phyloP scores from a whole-genome alignment of 441 rosid species.

The Hypseocharis bilobata region DNA sequence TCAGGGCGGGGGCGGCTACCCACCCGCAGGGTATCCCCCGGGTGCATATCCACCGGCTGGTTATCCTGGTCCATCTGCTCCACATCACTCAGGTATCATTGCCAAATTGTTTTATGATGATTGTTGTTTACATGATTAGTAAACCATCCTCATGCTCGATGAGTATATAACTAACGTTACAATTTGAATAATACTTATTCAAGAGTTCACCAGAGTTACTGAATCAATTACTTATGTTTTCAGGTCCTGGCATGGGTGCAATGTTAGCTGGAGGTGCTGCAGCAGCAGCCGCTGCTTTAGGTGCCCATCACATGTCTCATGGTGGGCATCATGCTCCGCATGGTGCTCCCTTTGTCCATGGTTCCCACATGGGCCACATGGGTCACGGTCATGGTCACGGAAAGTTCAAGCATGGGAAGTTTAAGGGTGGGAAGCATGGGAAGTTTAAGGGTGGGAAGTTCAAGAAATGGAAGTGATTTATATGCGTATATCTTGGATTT shows the following conservation, averaged over 20 bases:
- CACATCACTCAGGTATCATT: slow-evolving; percentile 18
- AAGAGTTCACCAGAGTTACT: no score
- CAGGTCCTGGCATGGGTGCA: slow-evolving; percentile 16
- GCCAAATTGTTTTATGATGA: background rate
- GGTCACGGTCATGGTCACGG: slow-evolving; percentile 19
- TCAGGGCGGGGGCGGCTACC: slow-evolving; percentile 17
- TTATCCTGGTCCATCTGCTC: slow-evolving; percentile 19
- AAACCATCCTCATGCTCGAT: no score
- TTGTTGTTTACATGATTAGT: background rate
- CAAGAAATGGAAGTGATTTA: slow-evolving; percentile 18
- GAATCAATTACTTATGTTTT: no score
- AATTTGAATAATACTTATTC: background rate
- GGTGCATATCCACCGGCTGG: slow-evolving; percentile 18
- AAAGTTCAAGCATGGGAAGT: slow-evolving; percentile 22
- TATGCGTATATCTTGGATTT: background rate
- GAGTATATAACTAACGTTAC: no score
- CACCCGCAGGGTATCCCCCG: background rate
- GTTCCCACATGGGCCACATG: slow-evolving; percentile 7
- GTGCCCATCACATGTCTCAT: slow-evolving; percentile 16
- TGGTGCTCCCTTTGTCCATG: slow-evolving; percentile 9
- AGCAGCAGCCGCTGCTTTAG: slow-evolving; percentile 23
- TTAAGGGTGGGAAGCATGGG: slow-evolving; percentile 14
- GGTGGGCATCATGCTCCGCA: slow-evolving; percentile 5
- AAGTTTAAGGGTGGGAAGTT: slow-evolving; percentile 9
- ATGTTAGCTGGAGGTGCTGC: slow-evolving; percentile 26